A percentile compares a stretch with the other conserved stretches of the same genome.
phyloP scores from a whole-genome alignment of 345 rosid species.

The Eucalyptus marginata region DNA sequence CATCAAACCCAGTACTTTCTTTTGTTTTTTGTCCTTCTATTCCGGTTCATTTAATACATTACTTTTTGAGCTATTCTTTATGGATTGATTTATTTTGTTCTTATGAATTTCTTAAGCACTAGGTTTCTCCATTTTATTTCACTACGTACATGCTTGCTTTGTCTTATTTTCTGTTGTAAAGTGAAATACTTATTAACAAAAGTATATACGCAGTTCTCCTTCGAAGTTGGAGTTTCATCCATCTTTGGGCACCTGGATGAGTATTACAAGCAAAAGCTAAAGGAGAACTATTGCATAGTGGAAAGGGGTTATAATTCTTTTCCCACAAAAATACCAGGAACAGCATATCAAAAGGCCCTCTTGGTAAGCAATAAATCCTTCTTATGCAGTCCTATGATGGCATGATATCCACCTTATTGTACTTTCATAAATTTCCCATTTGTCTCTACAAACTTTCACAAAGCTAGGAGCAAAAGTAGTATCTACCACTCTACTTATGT shows the following conservation, averaged over 20 bases:
- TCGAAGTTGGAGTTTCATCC: constrained; percentile 63
- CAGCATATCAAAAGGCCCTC: constrained; percentile 55
- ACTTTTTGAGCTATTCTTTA: not conserved
- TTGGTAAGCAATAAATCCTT: constrained; percentile 19
- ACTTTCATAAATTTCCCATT: not conserved
- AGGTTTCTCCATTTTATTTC: not conserved
- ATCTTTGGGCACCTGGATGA: constrained; percentile 57
- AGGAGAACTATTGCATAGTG: constrained; percentile 44
- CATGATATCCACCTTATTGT: not conserved
- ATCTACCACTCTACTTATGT: not conserved
- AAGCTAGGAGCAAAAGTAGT: not conserved
- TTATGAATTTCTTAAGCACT: not conserved
- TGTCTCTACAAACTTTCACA: not conserved
- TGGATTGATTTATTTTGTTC: not conserved
- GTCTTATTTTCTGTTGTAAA: not conserved
- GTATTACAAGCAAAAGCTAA: constrained; percentile 33
- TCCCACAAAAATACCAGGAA: constrained; percentile 61
- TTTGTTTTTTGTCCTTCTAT: not conserved
- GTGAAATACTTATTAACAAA: not conserved
- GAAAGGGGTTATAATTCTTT: constrained; percentile 88
- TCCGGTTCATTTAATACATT: not conserved
- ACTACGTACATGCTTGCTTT: not conserved
- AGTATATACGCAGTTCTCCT: constrained; percentile 38
- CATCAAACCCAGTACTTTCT: not conserved
- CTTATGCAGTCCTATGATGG: not conserved